These are phyloP conservation scores for Carex arenaria DNA, from an alignment of 202 grass and related monocot genomes.

Conservation along the genomic window DNA sequence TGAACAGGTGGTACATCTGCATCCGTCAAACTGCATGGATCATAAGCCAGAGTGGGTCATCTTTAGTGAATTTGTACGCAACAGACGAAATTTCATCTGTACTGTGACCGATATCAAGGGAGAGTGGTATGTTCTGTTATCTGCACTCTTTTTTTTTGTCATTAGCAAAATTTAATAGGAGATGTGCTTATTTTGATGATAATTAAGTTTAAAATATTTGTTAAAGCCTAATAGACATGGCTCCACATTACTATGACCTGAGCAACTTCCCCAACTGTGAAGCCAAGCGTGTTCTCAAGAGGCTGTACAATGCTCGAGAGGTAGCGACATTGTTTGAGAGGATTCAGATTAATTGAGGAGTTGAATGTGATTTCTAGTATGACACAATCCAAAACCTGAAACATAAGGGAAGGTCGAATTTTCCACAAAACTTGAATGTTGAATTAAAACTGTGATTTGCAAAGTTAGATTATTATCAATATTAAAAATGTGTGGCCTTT, in stretches of 20 bases:
- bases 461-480: neutral
- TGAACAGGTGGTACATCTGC: conserved; percentile 71
- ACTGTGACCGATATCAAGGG: conserved; percentile 81
- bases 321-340: neutral
- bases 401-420: neutral
- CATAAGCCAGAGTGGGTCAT: conserved; percentile 98
- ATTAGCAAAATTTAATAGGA: neutral
- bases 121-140: conserved; percentile 37
- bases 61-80: conserved; percentile 88
- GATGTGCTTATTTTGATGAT: neutral
- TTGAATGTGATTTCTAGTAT: neutral
- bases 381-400: neutral
- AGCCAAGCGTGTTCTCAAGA: neutral
- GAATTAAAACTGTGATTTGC: neutral
- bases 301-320: conserved; percentile 45
- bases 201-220: conserved; percentile 8
- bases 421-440: neutral
- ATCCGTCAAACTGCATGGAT: conserved; percentile 86
- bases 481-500: neutral
- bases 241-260: conserved; percentile 89
- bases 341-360: neutral
- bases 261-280: conserved; percentile 89
- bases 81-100: conserved; percentile 85
- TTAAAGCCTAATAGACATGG: conserved; percentile 69
- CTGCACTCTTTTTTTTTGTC: neutral